Evolutionary conservation across 768 basidiomycete species (phyloP).

Genomic region (Pholiota microspora): DNA sequence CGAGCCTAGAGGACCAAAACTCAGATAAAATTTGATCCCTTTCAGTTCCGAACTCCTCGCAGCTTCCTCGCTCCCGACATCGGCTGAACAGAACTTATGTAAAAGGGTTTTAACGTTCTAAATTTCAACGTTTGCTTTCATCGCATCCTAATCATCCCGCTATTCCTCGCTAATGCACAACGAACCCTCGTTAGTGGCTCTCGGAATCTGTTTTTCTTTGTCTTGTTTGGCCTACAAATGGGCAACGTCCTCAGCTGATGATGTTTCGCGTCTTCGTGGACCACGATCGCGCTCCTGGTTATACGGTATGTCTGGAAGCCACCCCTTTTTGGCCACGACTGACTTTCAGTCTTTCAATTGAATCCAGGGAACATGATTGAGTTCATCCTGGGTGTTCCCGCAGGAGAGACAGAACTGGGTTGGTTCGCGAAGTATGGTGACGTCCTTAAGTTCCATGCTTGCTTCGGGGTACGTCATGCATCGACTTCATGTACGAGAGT

Average conservation of each 20-base stretch:
- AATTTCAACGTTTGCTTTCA: too few relatives aligned
- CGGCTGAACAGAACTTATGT: too few relatives aligned
- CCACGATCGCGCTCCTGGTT: not conserved
- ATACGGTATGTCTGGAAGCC: not conserved
- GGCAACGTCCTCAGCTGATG: not conserved
- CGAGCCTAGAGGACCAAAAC: too few relatives aligned
- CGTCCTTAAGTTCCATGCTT: slow-evolving; percentile 2
- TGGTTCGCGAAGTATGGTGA: slow-evolving; percentile 1
- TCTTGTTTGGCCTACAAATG: not conserved
- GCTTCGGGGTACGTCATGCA: not conserved
- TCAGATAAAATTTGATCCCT: too few relatives aligned
- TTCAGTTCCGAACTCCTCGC: too few relatives aligned
- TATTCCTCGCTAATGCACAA: not conserved
- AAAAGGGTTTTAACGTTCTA: not conserved
- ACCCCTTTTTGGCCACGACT: too few relatives aligned
- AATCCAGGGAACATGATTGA: not conserved
- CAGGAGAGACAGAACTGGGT: not conserved
- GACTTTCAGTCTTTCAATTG: not conserved
- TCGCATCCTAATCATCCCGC: too few relatives aligned
- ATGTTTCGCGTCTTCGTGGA: not conserved
- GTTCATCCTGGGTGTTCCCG: slow-evolving; percentile 1
- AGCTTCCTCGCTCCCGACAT: too few relatives aligned
- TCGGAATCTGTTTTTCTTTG: not conserved
- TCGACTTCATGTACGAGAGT: not conserved
- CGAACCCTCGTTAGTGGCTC: not conserved